Evolutionary conservation across 495 filamentous ascomycete genomes (phyloP), one percentile per base, ranked within the genome.

Genomic region (Lophium mytilinum): DNA sequence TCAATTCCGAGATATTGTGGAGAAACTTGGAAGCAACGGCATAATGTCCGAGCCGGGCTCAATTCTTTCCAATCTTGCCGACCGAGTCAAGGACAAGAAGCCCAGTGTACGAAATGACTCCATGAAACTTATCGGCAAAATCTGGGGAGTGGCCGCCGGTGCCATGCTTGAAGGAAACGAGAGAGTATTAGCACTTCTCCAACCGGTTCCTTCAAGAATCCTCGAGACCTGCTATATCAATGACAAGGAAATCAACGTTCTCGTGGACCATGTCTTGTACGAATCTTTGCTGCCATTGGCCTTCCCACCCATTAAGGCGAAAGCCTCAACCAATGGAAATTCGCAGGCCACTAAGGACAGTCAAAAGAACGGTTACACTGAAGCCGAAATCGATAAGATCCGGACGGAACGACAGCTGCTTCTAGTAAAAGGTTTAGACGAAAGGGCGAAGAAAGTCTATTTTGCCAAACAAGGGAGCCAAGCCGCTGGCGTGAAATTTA

Each of bases 211-310:
- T 11, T 85, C 84, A 1, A 90, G 83, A 64, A 90, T 97, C 37
- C 82, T 95, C 53, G 89, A 90, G 62, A 83, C 88, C 0, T 88
- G 85, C 58, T 99, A 95, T 66, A 86, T 91, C 45, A 96, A 96
- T 66, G 90, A 96, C 65, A 74, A 75, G 4, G 90, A 95, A 56
- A 81, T 96, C 52, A 91, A 90, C 68, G 79, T 87, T 18, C 72
- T 90, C 46, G 76, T 96, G 35, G 91, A 96, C 57, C 82, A 83
- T 18, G 88, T 92, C n/a, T 71, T 95, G 41, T 94, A 84, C 69
- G 90, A 96, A 56, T 84, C 81, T 33, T 77, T 99, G 24, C 75
- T 97, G 12, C 94, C 93, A 9, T 76, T 97, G 0, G 79, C 75
- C 33, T 98, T 91, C 62, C 93, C 93, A 10, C 86, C 88, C 1